Conservation (phyloP, 768 basidiomycete species). For the Leucosporidium yakuticum region DNA sequence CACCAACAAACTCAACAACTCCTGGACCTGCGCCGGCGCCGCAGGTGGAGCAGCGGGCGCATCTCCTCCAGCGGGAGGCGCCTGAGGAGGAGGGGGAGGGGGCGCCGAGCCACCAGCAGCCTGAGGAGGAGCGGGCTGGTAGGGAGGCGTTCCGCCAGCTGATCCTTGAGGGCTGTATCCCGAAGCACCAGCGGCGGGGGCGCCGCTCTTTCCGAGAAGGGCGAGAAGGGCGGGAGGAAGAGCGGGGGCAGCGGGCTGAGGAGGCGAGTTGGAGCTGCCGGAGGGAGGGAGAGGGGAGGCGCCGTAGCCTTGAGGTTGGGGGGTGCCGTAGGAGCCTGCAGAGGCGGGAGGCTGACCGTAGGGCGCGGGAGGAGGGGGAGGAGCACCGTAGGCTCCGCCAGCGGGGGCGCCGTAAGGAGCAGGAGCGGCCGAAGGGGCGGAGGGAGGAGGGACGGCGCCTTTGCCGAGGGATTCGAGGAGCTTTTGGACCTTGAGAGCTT, state of each 20-base stretch:
- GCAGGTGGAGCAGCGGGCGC: neutral
- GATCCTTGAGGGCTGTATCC: too few species aligned
- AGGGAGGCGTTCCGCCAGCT: too few species aligned
- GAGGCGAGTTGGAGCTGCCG: constrained; percentile 3
- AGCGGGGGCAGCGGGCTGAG: neutral
- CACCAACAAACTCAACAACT: constrained; percentile 17
- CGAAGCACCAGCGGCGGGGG: too few species aligned
- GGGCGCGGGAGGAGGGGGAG: neutral
- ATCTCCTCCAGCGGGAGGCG: neutral
- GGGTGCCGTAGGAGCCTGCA: neutral
- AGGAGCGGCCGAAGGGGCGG: neutral
- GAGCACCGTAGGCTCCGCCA: neutral
- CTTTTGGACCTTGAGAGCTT: constrained; percentile 32
- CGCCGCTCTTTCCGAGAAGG: constrained; percentile 10
- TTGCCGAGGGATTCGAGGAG: constrained; percentile 31
- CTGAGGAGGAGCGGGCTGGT: neutral
- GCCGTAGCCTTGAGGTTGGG: neutral
- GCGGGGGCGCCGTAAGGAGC: neutral
- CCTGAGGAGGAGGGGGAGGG: neutral
- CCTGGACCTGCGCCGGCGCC: constrained; percentile 14
- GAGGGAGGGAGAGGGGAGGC: constrained; percentile 8
- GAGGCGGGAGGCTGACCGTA: neutral
- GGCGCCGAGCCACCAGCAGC: neutral
- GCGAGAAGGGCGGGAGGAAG: neutral
- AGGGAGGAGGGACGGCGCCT: constrained; percentile 10